Base-by-base conservation (phyloP, 2,329 filamentous ascomycete species). In the Colletotrichum horii region DNA sequence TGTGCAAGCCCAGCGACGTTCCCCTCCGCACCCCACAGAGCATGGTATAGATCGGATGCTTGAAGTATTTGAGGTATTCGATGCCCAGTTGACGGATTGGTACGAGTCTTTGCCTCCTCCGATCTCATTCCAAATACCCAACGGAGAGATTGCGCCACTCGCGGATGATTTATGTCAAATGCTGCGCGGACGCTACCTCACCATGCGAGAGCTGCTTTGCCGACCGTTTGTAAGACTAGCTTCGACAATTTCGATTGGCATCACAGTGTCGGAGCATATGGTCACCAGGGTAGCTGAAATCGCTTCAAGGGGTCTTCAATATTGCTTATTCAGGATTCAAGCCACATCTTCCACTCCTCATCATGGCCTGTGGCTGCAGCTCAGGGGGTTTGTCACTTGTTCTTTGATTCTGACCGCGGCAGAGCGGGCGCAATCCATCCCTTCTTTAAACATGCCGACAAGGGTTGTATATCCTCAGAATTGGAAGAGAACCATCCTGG, bases 31-130 rank as follows among this genome's bases (percentile, higher is more conserved):
- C 16, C 66, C 71, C 7, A 76, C 76, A 3, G 66, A 72, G 34
- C 48, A 68, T 28, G 66, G 70, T 8, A 76, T 77, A 22, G 74
- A 76, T 22, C 76, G 74, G 19, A 76, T 77, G 74, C 66, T 77
- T 16, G 70, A 72, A 12, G 74, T 76, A 2, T 76, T 76, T 16
- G 74, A 76, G 62, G 43, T 71, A 4, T 70, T 74, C 19, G 76
- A 77, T 12, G 61, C 69, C n/a, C 76, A 77, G 34, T 19, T 77
- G 38, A 62, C 70, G 26, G 69, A 74, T 64, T 77, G 76, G 76
- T 74, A 77, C 30, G 66, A 66, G 19, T 70, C 70, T 4, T 28
- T 77, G 22, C 74, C 76, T 0, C 66, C 70, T 0, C 32, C 74
- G 3, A 65, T 77, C 34, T 76, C 70, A 2, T 77, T 77, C 22